Evolutionary conservation across 306 rosid genomes (phyloP).

Genomic region (Prunus persica): DNA sequence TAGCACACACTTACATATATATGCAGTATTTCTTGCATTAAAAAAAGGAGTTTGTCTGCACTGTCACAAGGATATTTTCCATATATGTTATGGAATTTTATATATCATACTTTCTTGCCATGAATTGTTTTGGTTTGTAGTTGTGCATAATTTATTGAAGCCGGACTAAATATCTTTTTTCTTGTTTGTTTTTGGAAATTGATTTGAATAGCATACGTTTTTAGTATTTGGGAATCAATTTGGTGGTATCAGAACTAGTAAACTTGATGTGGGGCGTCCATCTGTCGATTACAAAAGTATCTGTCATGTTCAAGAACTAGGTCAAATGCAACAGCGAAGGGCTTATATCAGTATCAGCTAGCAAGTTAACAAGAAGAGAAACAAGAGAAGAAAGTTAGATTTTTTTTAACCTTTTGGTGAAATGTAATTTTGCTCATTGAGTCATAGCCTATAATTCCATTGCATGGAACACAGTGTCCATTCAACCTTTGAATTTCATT

Average conservation of each 20-base stretch:
- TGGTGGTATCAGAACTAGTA: constrained; percentile 12
- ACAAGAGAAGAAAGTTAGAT: neutral
- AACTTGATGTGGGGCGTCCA: constrained; percentile 15
- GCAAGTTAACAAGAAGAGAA: neutral
- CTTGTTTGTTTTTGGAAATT: neutral
- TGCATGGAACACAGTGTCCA: neutral
- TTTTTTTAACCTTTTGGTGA: neutral
- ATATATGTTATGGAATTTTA: neutral
- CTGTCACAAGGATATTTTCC: neutral
- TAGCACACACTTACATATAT: neutral
- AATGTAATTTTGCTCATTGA: neutral
- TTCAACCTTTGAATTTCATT: neutral
- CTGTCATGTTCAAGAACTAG: neutral
- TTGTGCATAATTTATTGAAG: constrained; percentile 5
- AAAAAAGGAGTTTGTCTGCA: neutral
- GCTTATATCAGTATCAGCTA: neutral
- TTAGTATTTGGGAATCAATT: constrained; percentile 18
- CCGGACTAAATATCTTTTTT: neutral
- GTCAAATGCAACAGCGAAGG: neutral
- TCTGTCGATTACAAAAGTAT: constrained; percentile 1
- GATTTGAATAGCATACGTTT: neutral
- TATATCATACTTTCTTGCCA: neutral
- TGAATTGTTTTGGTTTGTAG: neutral
- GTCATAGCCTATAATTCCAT: neutral
- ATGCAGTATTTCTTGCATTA: neutral